Conservation (phyloP, 495 filamentous ascomycete genomes). For the Poronia punctata region DNA sequence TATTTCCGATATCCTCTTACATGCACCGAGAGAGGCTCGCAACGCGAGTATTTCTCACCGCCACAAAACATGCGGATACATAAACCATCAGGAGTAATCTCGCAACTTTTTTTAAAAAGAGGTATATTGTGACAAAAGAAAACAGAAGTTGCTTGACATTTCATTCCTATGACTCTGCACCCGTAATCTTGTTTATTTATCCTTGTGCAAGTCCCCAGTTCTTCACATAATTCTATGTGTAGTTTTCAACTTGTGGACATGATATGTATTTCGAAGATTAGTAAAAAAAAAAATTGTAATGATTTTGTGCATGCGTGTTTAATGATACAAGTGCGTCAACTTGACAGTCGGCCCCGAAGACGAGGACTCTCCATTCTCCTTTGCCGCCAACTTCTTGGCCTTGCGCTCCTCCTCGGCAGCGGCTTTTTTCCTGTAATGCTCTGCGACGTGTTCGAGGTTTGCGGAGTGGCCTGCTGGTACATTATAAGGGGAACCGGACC, state of each 20-base stretch:
- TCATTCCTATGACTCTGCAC: no score
- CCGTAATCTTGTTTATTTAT: no score
- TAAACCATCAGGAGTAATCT: no score
- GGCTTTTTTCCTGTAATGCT: slow-evolving; percentile 41
- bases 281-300: neutral
- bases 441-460: slow-evolving; percentile 40
- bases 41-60: neutral
- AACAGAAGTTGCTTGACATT: no score
- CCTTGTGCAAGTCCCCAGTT: no score
- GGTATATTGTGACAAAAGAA: no score
- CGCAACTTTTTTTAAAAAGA: no score
- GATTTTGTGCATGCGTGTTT: neutral
- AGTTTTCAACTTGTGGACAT: neutral
- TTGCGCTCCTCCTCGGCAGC: slow-evolving; percentile 41
- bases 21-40: neutral
- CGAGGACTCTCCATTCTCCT: neutral
- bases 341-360: slow-evolving; percentile 12
- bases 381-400: slow-evolving; percentile 29
- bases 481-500: slow-evolving; percentile 35
- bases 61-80: no score
- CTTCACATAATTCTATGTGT: no score
- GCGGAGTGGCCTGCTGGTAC: slow-evolving; percentile 38
- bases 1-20: no score
- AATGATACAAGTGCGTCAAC: slow-evolving; percentile 10
- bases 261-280: neutral